Evolutionary conservation across 2,329 filamentous ascomycete genomes (phyloP).

Genomic region (Aureobasidium sp.): DNA sequence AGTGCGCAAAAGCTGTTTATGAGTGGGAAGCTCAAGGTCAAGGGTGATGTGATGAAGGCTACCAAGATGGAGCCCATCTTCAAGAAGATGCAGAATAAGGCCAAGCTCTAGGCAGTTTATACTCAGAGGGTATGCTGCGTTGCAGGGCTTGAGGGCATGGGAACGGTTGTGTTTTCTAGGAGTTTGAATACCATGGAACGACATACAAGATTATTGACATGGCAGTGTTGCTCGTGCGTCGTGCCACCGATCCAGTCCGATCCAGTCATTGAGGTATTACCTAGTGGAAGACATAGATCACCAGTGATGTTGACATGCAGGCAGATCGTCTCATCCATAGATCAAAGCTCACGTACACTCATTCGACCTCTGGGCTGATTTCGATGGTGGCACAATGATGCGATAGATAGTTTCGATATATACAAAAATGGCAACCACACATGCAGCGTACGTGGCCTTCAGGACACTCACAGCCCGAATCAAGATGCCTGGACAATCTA

Average conservation of each 20-base stretch:
- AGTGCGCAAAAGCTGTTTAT: constrained; percentile 96
- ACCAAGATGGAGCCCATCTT: constrained; percentile 92
- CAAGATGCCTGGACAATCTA: background rate
- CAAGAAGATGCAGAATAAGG: constrained; percentile 76
- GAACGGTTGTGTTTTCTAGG: background rate
- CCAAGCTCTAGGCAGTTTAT: constrained; percentile 53
- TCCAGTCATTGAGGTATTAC: too few species aligned
- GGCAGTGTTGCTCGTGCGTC: background rate
- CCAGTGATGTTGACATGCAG: background rate
- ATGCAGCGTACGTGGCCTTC: background rate
- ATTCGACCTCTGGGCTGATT: background rate
- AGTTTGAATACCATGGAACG: background rate
- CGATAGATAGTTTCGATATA: background rate
- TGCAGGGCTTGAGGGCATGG: background rate
- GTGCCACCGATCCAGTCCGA: too few species aligned
- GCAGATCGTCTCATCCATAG: too few species aligned
- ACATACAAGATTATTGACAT: background rate
- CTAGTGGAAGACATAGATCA: background rate
- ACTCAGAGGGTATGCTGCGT: background rate
- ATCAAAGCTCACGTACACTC: background rate
- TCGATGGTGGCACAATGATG: too few species aligned
- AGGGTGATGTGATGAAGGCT: constrained; percentile 97
- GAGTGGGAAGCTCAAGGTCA: constrained; percentile 97
- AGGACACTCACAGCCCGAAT: too few species aligned
- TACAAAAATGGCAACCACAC: background rate